Evolutionary conservation across 1,284 basidiomycete species (phyloP).

Genomic region (Puccinia hordei): DNA sequence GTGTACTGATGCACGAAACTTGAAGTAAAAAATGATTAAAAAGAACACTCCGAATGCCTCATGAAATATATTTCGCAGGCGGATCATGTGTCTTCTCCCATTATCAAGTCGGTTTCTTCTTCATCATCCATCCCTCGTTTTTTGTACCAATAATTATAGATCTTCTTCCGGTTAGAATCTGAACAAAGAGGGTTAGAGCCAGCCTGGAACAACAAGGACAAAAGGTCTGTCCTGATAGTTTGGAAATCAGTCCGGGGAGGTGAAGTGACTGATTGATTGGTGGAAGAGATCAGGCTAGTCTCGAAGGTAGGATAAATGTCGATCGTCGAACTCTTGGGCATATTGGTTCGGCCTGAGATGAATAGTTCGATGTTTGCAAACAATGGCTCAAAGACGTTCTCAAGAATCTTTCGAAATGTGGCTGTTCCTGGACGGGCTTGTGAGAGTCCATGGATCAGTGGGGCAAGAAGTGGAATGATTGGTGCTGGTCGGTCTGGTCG

Average conservation of each 20-base stretch:
- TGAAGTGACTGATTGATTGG: not conserved
- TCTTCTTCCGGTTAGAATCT: constrained; percentile 40
- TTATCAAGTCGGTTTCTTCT: not conserved
- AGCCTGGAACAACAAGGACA: constrained; percentile 36
- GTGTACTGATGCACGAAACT: too few species aligned
- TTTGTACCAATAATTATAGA: constrained; percentile 32
- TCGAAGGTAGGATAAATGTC: constrained; percentile 27
- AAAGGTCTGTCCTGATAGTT: constrained; percentile 5
- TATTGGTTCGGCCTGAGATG: constrained; percentile 2
- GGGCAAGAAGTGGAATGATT: constrained; percentile 23
- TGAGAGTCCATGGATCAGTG: constrained; percentile 27
- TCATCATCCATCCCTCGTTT: constrained; percentile 35
- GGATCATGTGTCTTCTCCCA: not conserved
- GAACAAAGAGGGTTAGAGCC: constrained; percentile 32
- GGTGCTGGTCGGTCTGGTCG: constrained; percentile 2
- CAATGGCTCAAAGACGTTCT: constrained; percentile 28
- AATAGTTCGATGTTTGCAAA: constrained; percentile 33
- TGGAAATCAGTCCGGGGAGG: constrained; percentile 7
- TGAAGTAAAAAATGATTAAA: not conserved
- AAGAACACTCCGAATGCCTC: not conserved
- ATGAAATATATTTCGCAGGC: not conserved
- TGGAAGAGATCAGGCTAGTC: not conserved
- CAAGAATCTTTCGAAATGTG: constrained; percentile 29
- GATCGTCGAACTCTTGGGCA: constrained; percentile 31
- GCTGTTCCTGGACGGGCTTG: constrained; percentile 36